Conservation (phyloP, 306 rosid species). For the Vigna nakashimae region DNA sequence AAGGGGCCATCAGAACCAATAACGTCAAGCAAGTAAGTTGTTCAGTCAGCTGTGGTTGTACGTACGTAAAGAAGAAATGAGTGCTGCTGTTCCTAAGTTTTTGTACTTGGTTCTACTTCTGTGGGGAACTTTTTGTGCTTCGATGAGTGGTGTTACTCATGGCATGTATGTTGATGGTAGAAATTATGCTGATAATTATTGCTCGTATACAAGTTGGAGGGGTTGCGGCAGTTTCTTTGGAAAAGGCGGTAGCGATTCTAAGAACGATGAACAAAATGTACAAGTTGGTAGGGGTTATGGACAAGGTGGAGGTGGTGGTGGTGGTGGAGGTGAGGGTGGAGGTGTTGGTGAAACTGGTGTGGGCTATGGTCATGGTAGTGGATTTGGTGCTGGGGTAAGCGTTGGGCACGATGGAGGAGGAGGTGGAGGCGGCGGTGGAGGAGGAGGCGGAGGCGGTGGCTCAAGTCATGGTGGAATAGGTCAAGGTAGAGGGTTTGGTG, state of each 20-base stretch:
- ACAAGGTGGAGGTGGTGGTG: constrained; percentile 25
- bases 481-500: constrained; percentile 37
- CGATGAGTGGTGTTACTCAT: constrained; percentile 44
- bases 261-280: constrained; percentile 1
- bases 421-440: background rate
- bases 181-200: constrained; percentile 39
- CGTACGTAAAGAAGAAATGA: constrained; percentile 31
- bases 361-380: constrained; percentile 46
- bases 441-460: constrained; percentile 17
- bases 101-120: constrained; percentile 36
- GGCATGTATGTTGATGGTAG: constrained; percentile 43
- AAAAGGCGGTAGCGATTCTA: constrained; percentile 39
- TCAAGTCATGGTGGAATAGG: constrained; percentile 11
- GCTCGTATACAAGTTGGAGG: constrained; percentile 54
- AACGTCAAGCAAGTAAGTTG: constrained; percentile 34
- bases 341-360: constrained; percentile 8
- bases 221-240: constrained; percentile 59
- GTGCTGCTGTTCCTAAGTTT: constrained; percentile 22
- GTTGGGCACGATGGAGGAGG: constrained; percentile 10
- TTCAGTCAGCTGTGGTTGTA: constrained; percentile 19
- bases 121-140: constrained; percentile 37
- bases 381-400: constrained; percentile 30
- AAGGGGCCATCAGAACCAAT: constrained; percentile 17
- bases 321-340: constrained; percentile 26
- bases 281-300: constrained; percentile 26